Conservation (phyloP, 148 eudicot genomes). For the Talinum fruticosum region DNA sequence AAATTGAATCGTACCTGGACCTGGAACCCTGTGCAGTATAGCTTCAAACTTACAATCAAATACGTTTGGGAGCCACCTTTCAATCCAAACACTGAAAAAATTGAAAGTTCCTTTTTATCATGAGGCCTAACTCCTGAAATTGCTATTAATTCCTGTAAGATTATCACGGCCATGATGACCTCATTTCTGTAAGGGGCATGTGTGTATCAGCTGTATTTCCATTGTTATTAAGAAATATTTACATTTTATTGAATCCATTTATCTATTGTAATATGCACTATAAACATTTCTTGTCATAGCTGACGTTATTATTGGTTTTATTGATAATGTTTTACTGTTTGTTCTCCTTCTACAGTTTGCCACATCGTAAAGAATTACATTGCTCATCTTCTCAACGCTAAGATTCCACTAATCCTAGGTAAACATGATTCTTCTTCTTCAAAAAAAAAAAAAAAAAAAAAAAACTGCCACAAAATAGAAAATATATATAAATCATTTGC, state of each 20-base stretch:
- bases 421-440: constrained; percentile 17
- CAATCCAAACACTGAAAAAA: background rate
- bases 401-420: constrained; percentile 92
- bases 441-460: too few species aligned
- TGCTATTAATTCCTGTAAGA: background rate
- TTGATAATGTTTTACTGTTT: constrained; percentile 22
- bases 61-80: background rate
- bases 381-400: constrained; percentile 58
- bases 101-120: background rate
- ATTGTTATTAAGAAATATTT: background rate
- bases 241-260: background rate
- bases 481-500: background rate
- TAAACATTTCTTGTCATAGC: background rate
- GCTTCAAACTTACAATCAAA: background rate
- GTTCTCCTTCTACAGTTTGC: constrained; percentile 56
- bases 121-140: background rate
- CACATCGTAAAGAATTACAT: constrained; percentile 91
- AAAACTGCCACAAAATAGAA: too few species aligned
- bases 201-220: background rate
- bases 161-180: background rate
- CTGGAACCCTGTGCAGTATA: background rate
- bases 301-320: constrained; percentile 5
- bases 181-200: background rate
- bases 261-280: background rate
- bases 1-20: background rate